These are phyloP conservation scores for Rhodotorula glutinis DNA, from an alignment of 1,284 basidiomycete genomes.

Conservation along the genomic window DNA sequence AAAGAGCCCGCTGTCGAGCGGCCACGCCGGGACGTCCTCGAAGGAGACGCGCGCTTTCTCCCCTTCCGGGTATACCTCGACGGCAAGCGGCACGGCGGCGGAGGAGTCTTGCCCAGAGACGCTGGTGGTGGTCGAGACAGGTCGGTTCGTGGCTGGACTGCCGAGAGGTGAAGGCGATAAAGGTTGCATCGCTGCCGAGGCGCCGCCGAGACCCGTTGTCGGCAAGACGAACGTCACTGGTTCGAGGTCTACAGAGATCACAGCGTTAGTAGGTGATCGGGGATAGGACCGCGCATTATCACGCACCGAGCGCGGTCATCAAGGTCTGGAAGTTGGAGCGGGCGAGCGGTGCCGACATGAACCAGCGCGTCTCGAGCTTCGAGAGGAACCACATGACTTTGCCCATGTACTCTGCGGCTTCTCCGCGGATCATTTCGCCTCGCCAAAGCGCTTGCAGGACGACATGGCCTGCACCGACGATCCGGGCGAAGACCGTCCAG, in stretches of 20 bases:
- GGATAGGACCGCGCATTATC: not conserved
- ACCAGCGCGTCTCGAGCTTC: not conserved
- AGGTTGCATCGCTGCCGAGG: too few relatives aligned
- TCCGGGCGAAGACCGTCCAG: conserved; percentile 13
- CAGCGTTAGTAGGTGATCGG: too few relatives aligned
- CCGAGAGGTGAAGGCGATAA: too few relatives aligned
- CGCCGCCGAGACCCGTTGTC: not conserved
- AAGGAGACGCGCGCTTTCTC: too few relatives aligned
- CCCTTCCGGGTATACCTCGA: too few relatives aligned
- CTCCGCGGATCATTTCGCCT: conserved; percentile 4
- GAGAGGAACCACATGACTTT: conserved; percentile 9
- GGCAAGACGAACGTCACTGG: not conserved
- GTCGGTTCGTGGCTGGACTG: not conserved
- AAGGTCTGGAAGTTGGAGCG: conserved; percentile 1
- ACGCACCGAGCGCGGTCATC: conserved; percentile 5
- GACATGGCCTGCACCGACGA: conserved; percentile 13
- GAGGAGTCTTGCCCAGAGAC: too few relatives aligned
- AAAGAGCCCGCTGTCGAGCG: conserved; percentile 3
- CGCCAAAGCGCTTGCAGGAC: conserved; percentile 7
- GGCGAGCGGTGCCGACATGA: not conserved
- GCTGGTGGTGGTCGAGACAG: too few relatives aligned
- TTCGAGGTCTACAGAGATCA: not conserved
- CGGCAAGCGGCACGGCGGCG: too few relatives aligned
- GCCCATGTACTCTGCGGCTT: conserved; percentile 4
- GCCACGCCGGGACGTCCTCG: not conserved